Percentiles rank a stretch among this genome's conserved stretches.
phyloP scores from a whole-genome alignment of 2,329 filamentous ascomycete species.

The Paecilomyces dactylethromorphus region DNA sequence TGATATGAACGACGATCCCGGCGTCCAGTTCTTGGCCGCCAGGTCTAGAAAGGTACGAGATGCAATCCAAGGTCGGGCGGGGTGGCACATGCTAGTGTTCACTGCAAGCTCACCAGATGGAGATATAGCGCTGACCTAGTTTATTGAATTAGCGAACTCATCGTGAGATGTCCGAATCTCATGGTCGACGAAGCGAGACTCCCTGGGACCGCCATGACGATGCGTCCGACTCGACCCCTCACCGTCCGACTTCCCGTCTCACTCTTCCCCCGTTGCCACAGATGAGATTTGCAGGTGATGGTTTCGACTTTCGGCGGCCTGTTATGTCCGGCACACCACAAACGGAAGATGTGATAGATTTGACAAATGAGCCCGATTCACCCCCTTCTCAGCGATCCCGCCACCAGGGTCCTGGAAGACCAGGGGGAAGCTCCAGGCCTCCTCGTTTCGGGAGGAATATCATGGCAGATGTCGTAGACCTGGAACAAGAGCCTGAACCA shows the following conservation, averaged over 20 bases:
- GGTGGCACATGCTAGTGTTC: slow-evolving; percentile 14
- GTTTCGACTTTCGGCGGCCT: slow-evolving; percentile 49
- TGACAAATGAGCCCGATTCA: slow-evolving; percentile 40
- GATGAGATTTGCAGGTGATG: slow-evolving; percentile 44
- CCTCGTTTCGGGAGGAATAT: slow-evolving; percentile 32
- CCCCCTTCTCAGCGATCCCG: slow-evolving; percentile 14
- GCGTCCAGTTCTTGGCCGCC: slow-evolving; percentile 29
- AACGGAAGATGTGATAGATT: slow-evolving; percentile 36
- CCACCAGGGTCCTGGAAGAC: slow-evolving; percentile 6
- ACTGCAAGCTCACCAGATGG: not conserved
- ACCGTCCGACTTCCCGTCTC: slow-evolving; percentile 10
- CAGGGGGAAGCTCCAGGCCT: slow-evolving; percentile 13
- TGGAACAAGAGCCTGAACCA: slow-evolving; percentile 29
- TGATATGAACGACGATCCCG: slow-evolving; percentile 31
- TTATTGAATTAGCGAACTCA: slow-evolving; percentile 25
- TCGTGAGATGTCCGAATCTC: slow-evolving; percentile 29
- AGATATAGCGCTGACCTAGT: not conserved
- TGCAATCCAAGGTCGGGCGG: slow-evolving; percentile 6
- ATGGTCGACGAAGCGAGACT: slow-evolving; percentile 14
- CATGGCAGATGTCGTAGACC: slow-evolving; percentile 31
- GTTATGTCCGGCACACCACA: slow-evolving; percentile 31
- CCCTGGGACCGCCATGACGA: slow-evolving; percentile 20
- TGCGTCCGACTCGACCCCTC: slow-evolving; percentile 13
- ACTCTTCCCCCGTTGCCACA: slow-evolving; percentile 24
- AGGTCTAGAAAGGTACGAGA: slow-evolving; percentile 32